Percentiles rank a stretch among this genome's conserved stretches.
Conservation (phyloP, 2,329 filamentous ascomycete genomes). For the Aquanectria penicillioides region DNA sequence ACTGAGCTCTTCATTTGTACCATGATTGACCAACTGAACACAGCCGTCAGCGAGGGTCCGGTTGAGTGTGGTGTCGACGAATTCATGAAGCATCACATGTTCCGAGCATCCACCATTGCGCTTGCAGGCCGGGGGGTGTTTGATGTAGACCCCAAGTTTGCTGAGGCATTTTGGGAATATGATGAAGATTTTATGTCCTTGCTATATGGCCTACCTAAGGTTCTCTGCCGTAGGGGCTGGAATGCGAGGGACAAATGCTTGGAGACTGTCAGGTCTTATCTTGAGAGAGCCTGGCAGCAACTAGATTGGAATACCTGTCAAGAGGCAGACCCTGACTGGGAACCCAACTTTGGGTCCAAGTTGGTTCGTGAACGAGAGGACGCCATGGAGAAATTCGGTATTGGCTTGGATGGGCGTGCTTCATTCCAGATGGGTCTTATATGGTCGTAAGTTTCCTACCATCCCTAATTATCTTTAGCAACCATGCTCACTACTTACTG, state of each 20-base stretch:
- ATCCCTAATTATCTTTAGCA: not conserved
- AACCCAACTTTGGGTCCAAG: slow-evolving; percentile 36
- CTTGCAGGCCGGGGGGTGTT: slow-evolving; percentile 29
- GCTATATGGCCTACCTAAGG: slow-evolving; percentile 33
- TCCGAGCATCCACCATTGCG: slow-evolving; percentile 35
- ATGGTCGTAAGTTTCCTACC: slow-evolving; percentile 25
- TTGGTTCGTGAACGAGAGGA: slow-evolving; percentile 35
- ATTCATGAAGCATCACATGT: slow-evolving; percentile 37
- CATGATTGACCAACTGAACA: slow-evolving; percentile 26
- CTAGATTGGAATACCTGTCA: slow-evolving; percentile 24
- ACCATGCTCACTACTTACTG: not conserved
- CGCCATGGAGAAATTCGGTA: slow-evolving; percentile 36
- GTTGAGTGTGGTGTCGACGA: slow-evolving; percentile 32
- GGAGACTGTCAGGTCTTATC: slow-evolving; percentile 27
- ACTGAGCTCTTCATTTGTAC: slow-evolving; percentile 30
- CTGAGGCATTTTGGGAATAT: slow-evolving; percentile 35
- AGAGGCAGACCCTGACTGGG: slow-evolving; percentile 28
- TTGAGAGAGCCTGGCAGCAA: slow-evolving; percentile 24
- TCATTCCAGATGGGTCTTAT: slow-evolving; percentile 39
- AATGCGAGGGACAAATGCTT: slow-evolving; percentile 33
- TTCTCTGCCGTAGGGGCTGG: slow-evolving; percentile 33
- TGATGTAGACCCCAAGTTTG: slow-evolving; percentile 28
- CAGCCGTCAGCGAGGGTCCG: not conserved
- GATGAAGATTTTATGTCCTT: slow-evolving; percentile 37
- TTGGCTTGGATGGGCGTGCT: slow-evolving; percentile 32